Evolutionary conservation across 179 eudicot genomes (phyloP).

Genomic region (Kewa caespitosa): DNA sequence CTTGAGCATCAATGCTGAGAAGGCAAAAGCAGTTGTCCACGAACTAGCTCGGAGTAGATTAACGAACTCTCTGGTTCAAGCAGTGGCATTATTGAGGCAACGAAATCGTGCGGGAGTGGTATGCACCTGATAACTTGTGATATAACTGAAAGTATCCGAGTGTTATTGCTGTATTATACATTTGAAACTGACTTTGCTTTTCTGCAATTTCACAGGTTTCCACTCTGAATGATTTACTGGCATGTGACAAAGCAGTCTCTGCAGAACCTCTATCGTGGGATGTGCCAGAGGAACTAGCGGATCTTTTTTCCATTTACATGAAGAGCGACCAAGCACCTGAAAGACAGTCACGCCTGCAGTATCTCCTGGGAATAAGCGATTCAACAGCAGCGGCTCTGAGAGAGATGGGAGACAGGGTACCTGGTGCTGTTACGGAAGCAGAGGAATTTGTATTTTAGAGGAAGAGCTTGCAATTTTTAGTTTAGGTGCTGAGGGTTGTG

Average conservation of each 20-base stretch:
- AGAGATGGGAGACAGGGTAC: conserved; percentile 42
- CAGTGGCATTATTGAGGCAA: conserved; percentile 81
- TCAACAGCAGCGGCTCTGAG: conserved; percentile 57
- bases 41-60: conserved; percentile 73
- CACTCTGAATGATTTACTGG: conserved; percentile 74
- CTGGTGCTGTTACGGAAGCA: conserved; percentile 37
- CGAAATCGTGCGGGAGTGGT: conserved; percentile 80
- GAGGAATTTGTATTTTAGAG: conserved; percentile 74
- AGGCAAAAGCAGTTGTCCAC: conserved; percentile 68
- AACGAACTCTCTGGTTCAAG: conserved; percentile 73
- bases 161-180: not conserved
- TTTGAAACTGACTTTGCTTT: conserved; percentile 2
- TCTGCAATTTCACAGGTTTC: conserved; percentile 47
- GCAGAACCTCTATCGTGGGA: conserved; percentile 85
- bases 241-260: conserved; percentile 93
- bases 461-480: not conserved
- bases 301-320: conserved; percentile 60
- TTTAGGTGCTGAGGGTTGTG: conserved; percentile 1
- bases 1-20: conserved; percentile 60
- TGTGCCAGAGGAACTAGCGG: conserved; percentile 68
- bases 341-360: conserved; percentile 61
- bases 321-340: conserved; percentile 62
- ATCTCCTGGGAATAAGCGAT: conserved; percentile 71
- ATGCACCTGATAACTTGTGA: conserved; percentile 21
- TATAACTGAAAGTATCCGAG: not conserved